phyloP scores from a whole-genome alignment of 2,329 filamentous ascomycete species.

The Penicillium sp. region DNA sequence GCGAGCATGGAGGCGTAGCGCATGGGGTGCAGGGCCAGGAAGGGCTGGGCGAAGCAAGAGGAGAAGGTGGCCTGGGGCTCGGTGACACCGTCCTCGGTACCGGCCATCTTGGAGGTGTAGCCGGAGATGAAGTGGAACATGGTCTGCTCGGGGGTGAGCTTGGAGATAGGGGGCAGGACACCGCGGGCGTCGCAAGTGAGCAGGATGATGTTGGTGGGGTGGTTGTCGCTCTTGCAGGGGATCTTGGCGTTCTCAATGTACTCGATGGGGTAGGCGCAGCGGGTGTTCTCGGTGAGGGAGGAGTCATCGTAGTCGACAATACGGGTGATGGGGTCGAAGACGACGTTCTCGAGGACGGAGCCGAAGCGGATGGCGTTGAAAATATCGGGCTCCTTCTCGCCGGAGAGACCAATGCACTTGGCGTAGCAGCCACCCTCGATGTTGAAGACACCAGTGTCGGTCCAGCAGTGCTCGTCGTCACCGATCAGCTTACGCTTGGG shows the following conservation, averaged over 20 bases:
- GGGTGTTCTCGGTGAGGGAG: slow-evolving; percentile 97
- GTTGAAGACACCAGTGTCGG: slow-evolving; percentile 96
- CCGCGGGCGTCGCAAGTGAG: slow-evolving; percentile 97
- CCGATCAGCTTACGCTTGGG: slow-evolving; percentile 95
- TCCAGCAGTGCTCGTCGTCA: slow-evolving; percentile 99
- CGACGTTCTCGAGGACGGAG: slow-evolving; percentile 97
- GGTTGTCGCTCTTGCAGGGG: slow-evolving; percentile 83
- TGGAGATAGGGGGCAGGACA: slow-evolving; percentile 96
- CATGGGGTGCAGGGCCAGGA: slow-evolving; percentile 99
- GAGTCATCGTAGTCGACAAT: slow-evolving; percentile 93
- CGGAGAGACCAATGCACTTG: slow-evolving; percentile 96
- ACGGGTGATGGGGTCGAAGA: slow-evolving; percentile 90
- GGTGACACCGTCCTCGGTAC: slow-evolving; percentile 94
- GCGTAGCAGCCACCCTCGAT: slow-evolving; percentile 99
- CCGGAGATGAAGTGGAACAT: slow-evolving; percentile 99
- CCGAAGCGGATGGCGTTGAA: slow-evolving; percentile 95
- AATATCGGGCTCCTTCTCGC: slow-evolving; percentile 99
- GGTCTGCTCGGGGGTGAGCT: slow-evolving; percentile 90
- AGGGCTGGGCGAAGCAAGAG: slow-evolving; percentile 98
- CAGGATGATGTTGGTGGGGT: slow-evolving; percentile 97
- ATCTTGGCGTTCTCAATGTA: slow-evolving; percentile 99
- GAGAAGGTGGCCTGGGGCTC: slow-evolving; percentile 99
- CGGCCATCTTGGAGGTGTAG: slow-evolving; percentile 99
- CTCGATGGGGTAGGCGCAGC: slow-evolving; percentile 98
- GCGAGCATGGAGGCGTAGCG: slow-evolving; percentile 98